Base-by-base conservation (phyloP, 2,329 filamentous ascomycete genomes). In the Fusarium buharicum region DNA sequence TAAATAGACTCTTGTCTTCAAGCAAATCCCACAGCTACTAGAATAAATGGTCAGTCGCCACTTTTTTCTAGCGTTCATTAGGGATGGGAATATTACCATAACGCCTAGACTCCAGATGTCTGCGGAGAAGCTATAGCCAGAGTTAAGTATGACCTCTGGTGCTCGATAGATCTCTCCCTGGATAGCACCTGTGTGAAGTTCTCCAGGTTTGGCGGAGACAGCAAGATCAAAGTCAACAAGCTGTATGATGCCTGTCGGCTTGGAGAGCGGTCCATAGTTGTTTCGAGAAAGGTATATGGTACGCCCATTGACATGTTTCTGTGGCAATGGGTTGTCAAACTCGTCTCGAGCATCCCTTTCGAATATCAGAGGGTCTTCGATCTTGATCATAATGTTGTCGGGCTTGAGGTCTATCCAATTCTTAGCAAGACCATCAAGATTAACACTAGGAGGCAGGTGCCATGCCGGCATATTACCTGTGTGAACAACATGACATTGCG, bases 51-150 rank as follows among this genome's bases (percentile, higher is more conserved):
- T 48, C n/a, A 50, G 34, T 16, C 11, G 17, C 11, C 6, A 4
- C 2, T n/a, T 8, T 1, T 9, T 4, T 2, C 30, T 6, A n/a
- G 1, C 6, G 13, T 11, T 14, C 13, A 14, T 3, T 1, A 1
- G 7, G 8, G 27, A 10, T 8, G 4, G 3, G 2, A 7, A 10
- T 3, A 6, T 61, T 54, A 71, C 69, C 64, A 68, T 52, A 4
- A 55, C 61, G 0, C 67, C 69, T 2, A 69, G 58, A 18, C 64
- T 71, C 64, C 66, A 71, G 14, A 71, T 65, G 16, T 71, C 66
- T 0, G 61, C 44, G 1, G 55, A 58, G 14, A 48, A 69, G 3
- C 41, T 55, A 11, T 55, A 70, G 0, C 67, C 69, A 6, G 57
- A 44, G 36, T 70, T 39, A n/a, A 69, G 55, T 0, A 70, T 62